These are phyloP conservation scores for Corchorus olitorius DNA, from an alignment of 345 rosid species.

Conservation along the genomic window DNA sequence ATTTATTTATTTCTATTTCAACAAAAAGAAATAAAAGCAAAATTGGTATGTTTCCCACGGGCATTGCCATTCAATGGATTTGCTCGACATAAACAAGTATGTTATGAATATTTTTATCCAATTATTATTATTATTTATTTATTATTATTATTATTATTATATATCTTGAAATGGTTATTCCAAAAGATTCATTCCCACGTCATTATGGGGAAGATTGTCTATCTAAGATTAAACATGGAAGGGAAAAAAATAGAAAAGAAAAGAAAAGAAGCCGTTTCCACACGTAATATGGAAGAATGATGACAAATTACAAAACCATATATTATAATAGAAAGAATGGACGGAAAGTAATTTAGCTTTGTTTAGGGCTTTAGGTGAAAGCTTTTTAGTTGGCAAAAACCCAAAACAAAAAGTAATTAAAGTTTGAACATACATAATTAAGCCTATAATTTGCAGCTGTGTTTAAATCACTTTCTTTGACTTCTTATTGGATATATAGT, in stretches of 20 bases:
- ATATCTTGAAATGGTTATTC: too few relatives aligned
- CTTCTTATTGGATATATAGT: constrained; percentile 38
- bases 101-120: too few relatives aligned
- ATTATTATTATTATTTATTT: too few relatives aligned
- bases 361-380: not conserved
- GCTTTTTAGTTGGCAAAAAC: not conserved
- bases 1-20: too few relatives aligned
- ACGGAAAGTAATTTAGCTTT: constrained; percentile 23
- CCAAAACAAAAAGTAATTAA: not conserved
- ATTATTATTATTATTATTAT: too few relatives aligned
- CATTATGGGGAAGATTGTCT: not conserved
- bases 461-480: constrained; percentile 32
- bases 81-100: too few relatives aligned
- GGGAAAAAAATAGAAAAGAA: not conserved
- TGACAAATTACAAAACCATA: constrained; percentile 25
- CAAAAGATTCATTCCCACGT: not conserved
- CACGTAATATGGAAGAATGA: not conserved
- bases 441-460: constrained; percentile 24
- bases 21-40: too few relatives aligned
- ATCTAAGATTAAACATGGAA: not conserved
- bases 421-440: constrained; percentile 19
- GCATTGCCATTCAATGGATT: too few relatives aligned
- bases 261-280: not conserved
- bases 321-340: constrained; percentile 19
- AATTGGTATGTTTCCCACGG: too few relatives aligned